Evolutionary conservation across 768 basidiomycete genomes (phyloP).

Genomic region (Hemileccinum impolitum): DNA sequence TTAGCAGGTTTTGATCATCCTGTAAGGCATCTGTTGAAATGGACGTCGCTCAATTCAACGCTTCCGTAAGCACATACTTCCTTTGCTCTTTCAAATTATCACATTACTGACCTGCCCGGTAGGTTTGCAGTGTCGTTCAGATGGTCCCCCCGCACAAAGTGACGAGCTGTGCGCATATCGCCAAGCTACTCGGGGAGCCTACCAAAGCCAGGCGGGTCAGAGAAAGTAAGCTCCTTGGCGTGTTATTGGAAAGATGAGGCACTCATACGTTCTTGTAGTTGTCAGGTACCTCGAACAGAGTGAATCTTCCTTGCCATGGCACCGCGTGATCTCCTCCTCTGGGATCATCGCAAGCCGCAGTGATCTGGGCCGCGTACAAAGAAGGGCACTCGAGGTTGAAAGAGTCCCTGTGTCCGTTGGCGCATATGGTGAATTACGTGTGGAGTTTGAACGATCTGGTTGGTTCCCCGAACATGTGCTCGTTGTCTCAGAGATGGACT

Average conservation of each 20-base stretch:
- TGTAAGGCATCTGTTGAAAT: conserved; percentile 3
- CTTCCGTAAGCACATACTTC: not conserved
- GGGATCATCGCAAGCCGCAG: conserved; percentile 74
- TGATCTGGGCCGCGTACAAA: conserved; percentile 65
- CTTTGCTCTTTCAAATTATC: too few relatives aligned
- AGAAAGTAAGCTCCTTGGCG: conserved; percentile 48
- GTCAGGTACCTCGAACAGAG: conserved; percentile 64
- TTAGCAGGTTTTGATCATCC: not conserved
- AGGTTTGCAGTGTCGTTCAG: conserved; percentile 70
- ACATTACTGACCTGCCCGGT: not conserved
- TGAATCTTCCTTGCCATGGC: conserved; percentile 71
- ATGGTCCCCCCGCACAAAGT: conserved; percentile 63
- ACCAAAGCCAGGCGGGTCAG: conserved; percentile 75
- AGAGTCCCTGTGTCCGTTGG: conserved; percentile 63
- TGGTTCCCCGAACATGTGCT: conserved; percentile 53
- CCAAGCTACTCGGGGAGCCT: conserved; percentile 74
- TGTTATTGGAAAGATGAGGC: not conserved
- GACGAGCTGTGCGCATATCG: conserved; percentile 76
- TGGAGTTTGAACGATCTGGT: conserved; percentile 52
- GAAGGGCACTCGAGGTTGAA: conserved; percentile 66
- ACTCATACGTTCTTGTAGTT: conserved; percentile 39
- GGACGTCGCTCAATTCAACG: conserved; percentile 18
- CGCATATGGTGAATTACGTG: conserved; percentile 50
- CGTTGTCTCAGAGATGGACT: conserved; percentile 7
- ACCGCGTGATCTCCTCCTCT: conserved; percentile 65